Evolutionary conservation across 257 asterid species (phyloP).

Genomic region (Rehmannia glutinosa): DNA sequence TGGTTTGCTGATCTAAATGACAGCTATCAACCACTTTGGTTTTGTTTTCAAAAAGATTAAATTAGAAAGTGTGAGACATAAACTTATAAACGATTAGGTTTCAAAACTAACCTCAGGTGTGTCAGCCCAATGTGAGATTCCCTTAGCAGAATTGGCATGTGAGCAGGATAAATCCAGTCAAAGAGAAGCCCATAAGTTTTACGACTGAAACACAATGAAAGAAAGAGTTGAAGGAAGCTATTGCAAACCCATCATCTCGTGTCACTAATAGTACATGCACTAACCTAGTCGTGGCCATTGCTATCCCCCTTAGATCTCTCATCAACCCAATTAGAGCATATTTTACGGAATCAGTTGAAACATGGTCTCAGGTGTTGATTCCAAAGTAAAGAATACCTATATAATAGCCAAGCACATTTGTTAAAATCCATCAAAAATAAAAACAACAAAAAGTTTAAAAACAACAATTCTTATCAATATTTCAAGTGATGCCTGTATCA

Average conservation of each 20-base stretch:
- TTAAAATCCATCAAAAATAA: slow-evolving; percentile 12
- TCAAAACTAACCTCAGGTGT: slow-evolving; percentile 70
- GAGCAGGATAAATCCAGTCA: slow-evolving; percentile 98
- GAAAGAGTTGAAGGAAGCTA: slow-evolving; percentile 17
- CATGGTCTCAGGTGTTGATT: slow-evolving; percentile 73
- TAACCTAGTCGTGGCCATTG: slow-evolving; percentile 94
- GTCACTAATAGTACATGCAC: slow-evolving; percentile 16
- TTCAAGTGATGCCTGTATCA: neutral
- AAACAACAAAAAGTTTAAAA: neutral
- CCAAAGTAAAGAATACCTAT: slow-evolving; percentile 73
- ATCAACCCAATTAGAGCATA: slow-evolving; percentile 88
- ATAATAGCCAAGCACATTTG: slow-evolving; percentile 20
- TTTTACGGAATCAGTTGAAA: slow-evolving; percentile 79
- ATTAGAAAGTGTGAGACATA: slow-evolving; percentile 9
- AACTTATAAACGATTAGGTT: slow-evolving; percentile 2
- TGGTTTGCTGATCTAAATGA: neutral
- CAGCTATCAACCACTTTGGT: slow-evolving; percentile 1
- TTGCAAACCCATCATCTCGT: neutral
- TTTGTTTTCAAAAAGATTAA: neutral
- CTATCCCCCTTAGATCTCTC: slow-evolving; percentile 97
- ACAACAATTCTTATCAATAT: slow-evolving; percentile 2
- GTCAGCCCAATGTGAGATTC: slow-evolving; percentile 94
- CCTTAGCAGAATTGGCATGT: slow-evolving; percentile 79
- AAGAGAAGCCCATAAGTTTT: slow-evolving; percentile 85
- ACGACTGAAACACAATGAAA: slow-evolving; percentile 57